Conservation (phyloP, 2,329 filamentous ascomycete genomes). For the Apiospora koreana region DNA sequence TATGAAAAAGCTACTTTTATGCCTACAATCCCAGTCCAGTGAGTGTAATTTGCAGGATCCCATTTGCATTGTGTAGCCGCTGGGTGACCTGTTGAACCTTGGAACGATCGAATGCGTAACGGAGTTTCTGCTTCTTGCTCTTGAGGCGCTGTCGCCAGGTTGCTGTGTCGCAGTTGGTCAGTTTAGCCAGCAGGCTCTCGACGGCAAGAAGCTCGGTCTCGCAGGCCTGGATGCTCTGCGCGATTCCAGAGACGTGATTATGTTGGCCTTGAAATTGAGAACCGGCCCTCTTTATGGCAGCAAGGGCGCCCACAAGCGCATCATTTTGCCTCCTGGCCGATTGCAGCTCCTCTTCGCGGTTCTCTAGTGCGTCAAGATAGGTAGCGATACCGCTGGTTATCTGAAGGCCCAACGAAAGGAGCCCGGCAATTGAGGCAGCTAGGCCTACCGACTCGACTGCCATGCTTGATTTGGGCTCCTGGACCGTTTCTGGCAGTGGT, state of each 20-base stretch:
- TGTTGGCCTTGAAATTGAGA: slow-evolving; percentile 1
- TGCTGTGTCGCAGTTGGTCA: slow-evolving; percentile 4
- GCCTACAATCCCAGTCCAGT: slow-evolving; percentile 9
- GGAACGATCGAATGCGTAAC: slow-evolving; percentile 9
- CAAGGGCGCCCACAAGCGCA: neutral
- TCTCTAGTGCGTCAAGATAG: slow-evolving; percentile 12
- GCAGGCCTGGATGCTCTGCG: slow-evolving; percentile 8
- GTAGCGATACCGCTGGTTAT: slow-evolving; percentile 6
- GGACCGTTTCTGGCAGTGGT: too few species aligned
- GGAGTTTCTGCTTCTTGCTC: slow-evolving; percentile 11
- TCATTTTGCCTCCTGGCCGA: slow-evolving; percentile 11
- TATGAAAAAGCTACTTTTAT: neutral
- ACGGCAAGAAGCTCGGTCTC: slow-evolving; percentile 1
- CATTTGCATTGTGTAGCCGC: slow-evolving; percentile 10
- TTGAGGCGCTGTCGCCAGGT: slow-evolving; percentile 11
- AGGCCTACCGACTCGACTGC: slow-evolving; percentile 5
- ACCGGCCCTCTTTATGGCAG: neutral
- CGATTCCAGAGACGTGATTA: neutral
- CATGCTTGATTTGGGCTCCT: too few species aligned
- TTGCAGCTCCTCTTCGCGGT: slow-evolving; percentile 10
- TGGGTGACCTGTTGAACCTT: slow-evolving; percentile 13
- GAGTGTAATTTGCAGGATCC: slow-evolving; percentile 6
- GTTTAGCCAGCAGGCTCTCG: slow-evolving; percentile 7
- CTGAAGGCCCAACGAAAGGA: slow-evolving; percentile 13
- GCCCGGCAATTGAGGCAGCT: slow-evolving; percentile 14